These are phyloP conservation scores for Exophiala sp. DNA, from an alignment of 2,329 filamentous ascomycete species.

Conservation along the genomic window DNA sequence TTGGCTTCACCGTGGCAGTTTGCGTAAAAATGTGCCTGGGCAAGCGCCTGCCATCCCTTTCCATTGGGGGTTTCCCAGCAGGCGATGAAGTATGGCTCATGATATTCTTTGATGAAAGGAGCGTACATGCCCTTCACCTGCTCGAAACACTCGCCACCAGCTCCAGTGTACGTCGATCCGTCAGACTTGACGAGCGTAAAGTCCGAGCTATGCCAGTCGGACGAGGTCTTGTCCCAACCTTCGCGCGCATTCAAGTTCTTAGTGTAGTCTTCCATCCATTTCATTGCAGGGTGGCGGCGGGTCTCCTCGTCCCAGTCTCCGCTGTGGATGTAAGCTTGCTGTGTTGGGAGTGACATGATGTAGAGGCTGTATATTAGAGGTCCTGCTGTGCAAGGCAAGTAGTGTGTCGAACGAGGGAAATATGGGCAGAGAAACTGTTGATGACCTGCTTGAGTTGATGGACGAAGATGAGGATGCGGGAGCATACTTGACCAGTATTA, in stretches of 20 bases:
- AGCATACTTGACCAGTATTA: no score
- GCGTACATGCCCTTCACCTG: slow-evolving; percentile 16
- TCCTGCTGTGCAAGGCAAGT: background rate
- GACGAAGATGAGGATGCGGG: no score
- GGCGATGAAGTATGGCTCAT: slow-evolving; percentile 23
- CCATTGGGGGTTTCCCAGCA: slow-evolving; percentile 11
- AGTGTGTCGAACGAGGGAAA: background rate
- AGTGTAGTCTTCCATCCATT: slow-evolving; percentile 27
- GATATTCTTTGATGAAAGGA: slow-evolving; percentile 20
- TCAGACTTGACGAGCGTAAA: slow-evolving; percentile 21
- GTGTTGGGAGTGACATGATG: slow-evolving; percentile 23
- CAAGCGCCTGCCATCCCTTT: slow-evolving; percentile 22
- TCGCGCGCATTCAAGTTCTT: slow-evolving; percentile 14
- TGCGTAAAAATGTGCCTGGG: slow-evolving; percentile 21
- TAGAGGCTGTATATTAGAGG: background rate
- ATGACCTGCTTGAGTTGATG: no score
- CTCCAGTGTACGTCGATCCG: slow-evolving; percentile 11
- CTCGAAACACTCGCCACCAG: slow-evolving; percentile 9
- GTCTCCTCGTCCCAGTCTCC: slow-evolving; percentile 25
- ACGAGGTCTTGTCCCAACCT: slow-evolving; percentile 9
- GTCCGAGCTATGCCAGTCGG: slow-evolving; percentile 18
- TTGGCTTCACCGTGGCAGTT: slow-evolving; percentile 12
- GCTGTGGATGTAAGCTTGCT: slow-evolving; percentile 20
- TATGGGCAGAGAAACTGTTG: no score
- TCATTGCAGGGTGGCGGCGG: slow-evolving; percentile 25